phyloP scores from a whole-genome alignment of 176 grass and related monocot species.

The Triticum dicoccoides region DNA sequence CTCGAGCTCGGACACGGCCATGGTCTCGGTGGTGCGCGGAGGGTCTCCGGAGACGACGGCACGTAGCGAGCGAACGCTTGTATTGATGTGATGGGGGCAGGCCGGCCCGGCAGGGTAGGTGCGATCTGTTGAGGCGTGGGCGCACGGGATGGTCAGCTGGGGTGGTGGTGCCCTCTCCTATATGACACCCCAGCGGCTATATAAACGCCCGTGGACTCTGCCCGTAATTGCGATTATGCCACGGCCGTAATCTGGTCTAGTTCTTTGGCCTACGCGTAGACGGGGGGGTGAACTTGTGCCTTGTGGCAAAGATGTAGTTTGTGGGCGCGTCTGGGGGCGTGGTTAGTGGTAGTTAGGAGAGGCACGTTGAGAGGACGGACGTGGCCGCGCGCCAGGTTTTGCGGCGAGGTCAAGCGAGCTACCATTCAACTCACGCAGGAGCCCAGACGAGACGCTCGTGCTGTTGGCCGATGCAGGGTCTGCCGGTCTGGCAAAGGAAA shows the following conservation, averaged over 20 bases:
- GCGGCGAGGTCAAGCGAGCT: neutral
- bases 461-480: neutral
- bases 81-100: neutral
- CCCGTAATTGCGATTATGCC: neutral
- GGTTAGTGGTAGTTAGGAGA: constrained; percentile 20
- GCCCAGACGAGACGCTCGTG: too few species aligned
- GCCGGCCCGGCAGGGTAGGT: too few species aligned
- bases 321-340: neutral
- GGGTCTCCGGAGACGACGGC: too few species aligned
- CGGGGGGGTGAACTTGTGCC: too few species aligned
- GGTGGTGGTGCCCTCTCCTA: neutral
- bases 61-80: neutral
- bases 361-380: neutral
- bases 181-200: neutral
- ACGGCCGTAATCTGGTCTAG: neutral
- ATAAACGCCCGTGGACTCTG: neutral
- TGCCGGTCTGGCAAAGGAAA: too few species aligned
- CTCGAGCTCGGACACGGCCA: constrained; percentile 35
- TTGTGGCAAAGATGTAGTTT: too few species aligned
- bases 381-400: neutral
- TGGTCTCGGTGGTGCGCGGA: neutral
- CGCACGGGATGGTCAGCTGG: neutral
- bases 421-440: neutral
- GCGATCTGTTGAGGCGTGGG: too few species aligned
- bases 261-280: too few species aligned